Evolutionary conservation across 75 land plant species (phyloP).

Genomic region (Cunninghamia lanceolata): DNA sequence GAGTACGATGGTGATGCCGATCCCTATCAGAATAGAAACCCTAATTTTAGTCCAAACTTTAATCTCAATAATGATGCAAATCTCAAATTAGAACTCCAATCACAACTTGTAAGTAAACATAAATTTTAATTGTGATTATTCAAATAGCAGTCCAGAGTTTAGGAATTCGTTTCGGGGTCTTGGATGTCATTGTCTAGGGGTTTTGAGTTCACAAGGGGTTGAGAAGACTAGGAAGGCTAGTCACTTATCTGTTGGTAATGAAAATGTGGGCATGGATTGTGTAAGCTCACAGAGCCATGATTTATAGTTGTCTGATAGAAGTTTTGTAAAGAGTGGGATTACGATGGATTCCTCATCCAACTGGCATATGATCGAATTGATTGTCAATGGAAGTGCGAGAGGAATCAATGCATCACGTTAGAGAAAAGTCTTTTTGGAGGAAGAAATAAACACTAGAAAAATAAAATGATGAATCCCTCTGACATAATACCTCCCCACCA

Average conservation of each 20-base stretch:
- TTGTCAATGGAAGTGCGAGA: too few relatives aligned
- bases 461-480: too few relatives aligned
- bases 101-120: not conserved
- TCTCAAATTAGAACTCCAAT: not conserved
- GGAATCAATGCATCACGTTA: too few relatives aligned
- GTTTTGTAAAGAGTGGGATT: not conserved
- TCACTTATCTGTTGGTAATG: not conserved
- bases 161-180: not conserved
- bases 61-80: not conserved
- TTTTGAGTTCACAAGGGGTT: not conserved
- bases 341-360: too few relatives aligned
- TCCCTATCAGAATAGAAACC: not conserved
- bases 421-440: too few relatives aligned
- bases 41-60: not conserved
- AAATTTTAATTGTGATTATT: not conserved
- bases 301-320: not conserved
- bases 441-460: too few relatives aligned
- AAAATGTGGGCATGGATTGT: not conserved
- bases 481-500: too few relatives aligned
- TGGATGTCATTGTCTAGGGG: not conserved
- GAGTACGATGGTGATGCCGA: not conserved
- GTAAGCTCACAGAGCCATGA: not conserved
- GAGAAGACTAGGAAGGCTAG: not conserved
- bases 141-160: not conserved
- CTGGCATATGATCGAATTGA: too few relatives aligned